Percentiles rank a stretch among this genome's conserved stretches.
phyloP scores from a whole-genome alignment of 208 protist genomes.

The Acanthamoeba polyphaga region DNA sequence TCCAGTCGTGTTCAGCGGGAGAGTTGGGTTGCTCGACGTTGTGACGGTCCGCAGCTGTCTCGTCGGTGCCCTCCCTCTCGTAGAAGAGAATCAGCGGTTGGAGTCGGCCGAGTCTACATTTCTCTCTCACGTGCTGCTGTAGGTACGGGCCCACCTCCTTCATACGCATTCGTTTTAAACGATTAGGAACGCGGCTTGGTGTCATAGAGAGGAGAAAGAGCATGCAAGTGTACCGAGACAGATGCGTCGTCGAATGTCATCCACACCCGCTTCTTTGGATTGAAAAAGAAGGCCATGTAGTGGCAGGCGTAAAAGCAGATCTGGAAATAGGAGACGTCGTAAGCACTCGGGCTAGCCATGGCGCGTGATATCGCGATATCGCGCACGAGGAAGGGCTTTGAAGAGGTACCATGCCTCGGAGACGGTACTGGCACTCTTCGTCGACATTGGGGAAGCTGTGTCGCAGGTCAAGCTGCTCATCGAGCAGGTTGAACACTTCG shows the following conservation, averaged over 20 bases:
- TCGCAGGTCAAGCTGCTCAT: slow-evolving; percentile 13
- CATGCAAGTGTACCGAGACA: not conserved
- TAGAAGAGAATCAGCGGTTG: slow-evolving; percentile 37
- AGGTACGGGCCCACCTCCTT: slow-evolving; percentile 17
- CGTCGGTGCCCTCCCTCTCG: not conserved
- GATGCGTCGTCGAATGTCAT: slow-evolving; percentile 21
- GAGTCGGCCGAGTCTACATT: not conserved
- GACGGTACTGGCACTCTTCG: not conserved
- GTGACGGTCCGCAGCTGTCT: not conserved
- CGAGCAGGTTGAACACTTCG: slow-evolving; percentile 1
- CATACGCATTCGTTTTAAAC: not conserved
- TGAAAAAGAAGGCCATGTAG: slow-evolving; percentile 57
- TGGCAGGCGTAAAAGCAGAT: slow-evolving; percentile 30
- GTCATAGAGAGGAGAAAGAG: not conserved
- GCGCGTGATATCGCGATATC: too few species aligned
- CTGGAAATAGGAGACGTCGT: not conserved
- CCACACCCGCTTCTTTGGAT: not conserved
- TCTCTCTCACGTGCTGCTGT: not conserved
- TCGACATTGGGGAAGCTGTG: not conserved
- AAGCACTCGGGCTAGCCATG: not conserved
- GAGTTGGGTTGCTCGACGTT: not conserved
- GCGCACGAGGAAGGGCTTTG: not conserved
- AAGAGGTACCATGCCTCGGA: not conserved
- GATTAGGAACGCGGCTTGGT: not conserved
- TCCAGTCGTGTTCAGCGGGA: not conserved